These are phyloP conservation scores for Leccinum fallax DNA, from an alignment of 1,284 basidiomycete genomes.

Conservation along the genomic window DNA sequence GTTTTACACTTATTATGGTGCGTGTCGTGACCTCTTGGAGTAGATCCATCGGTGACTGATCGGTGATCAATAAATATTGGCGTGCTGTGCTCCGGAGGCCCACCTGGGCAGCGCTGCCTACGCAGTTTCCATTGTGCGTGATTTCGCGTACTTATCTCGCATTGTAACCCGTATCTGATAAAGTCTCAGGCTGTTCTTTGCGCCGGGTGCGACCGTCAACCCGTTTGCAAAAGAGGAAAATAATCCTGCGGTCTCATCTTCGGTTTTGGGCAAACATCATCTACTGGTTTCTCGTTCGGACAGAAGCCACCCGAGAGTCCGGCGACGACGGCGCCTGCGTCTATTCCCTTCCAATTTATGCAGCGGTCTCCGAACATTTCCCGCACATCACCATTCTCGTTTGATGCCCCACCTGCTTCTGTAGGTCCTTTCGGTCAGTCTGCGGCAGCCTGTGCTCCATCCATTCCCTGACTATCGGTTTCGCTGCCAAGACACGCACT, in stretches of 20 bases:
- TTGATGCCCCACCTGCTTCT: slow-evolving; percentile 40
- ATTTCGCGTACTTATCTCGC: neutral
- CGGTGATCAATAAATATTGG: slow-evolving; percentile 9
- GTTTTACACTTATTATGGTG: slow-evolving; percentile 80
- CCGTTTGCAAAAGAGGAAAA: slow-evolving; percentile 40
- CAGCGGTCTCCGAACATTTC: slow-evolving; percentile 41
- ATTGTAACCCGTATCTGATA: slow-evolving; percentile 7
- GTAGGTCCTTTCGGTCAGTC: slow-evolving; percentile 48
- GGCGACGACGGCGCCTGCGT: slow-evolving; percentile 36
- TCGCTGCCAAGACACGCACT: slow-evolving; percentile 63
- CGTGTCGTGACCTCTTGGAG: slow-evolving; percentile 23
- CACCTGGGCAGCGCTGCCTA: slow-evolving; percentile 79
- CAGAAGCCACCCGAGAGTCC: slow-evolving; percentile 39
- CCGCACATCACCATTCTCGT: slow-evolving; percentile 47
- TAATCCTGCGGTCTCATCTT: slow-evolving; percentile 30
- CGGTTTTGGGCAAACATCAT: slow-evolving; percentile 34
- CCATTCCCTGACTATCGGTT: slow-evolving; percentile 49
- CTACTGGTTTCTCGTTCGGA: slow-evolving; percentile 38
- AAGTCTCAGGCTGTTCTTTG: slow-evolving; percentile 68
- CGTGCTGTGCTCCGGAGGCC: slow-evolving; percentile 55
- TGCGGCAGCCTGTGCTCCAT: slow-evolving; percentile 47
- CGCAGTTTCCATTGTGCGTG: slow-evolving; percentile 73
- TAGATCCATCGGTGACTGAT: neutral
- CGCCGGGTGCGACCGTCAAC: slow-evolving; percentile 20
- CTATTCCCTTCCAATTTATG: slow-evolving; percentile 48